phyloP scores from a whole-genome alignment of 2,329 filamentous ascomycete species.

The Cladosporium oxysporum region DNA sequence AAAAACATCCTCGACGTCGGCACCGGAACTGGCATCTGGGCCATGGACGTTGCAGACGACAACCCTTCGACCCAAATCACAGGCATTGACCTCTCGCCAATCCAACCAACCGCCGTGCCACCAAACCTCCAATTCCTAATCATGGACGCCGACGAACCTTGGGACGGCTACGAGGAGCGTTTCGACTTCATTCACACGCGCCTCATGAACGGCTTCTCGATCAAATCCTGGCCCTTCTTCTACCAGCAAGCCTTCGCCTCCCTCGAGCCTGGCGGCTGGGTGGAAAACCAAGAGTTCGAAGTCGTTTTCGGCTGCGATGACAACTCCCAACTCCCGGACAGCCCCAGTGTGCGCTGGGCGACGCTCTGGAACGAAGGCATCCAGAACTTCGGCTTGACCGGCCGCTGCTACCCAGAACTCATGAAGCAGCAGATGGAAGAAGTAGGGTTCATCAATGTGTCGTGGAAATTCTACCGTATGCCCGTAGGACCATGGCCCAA shows the following conservation, averaged over 20 bases:
- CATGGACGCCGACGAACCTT: constrained; percentile 29
- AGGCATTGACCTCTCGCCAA: constrained; percentile 32
- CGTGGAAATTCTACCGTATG: constrained; percentile 32
- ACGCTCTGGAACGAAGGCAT: constrained; percentile 30
- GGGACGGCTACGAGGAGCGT: constrained; percentile 25
- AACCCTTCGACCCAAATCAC: constrained; percentile 28
- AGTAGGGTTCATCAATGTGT: constrained; percentile 38
- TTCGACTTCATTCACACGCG: constrained; percentile 37
- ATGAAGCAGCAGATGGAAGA: constrained; percentile 40
- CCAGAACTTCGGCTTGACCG: constrained; percentile 28
- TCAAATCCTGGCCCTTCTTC: constrained; percentile 33
- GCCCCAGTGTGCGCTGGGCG: constrained; percentile 27
- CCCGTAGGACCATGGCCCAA: constrained; percentile 34
- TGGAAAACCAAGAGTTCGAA: constrained; percentile 44
- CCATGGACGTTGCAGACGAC: constrained; percentile 38
- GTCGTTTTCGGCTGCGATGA: constrained; percentile 32
- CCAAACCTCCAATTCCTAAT: constrained; percentile 32
- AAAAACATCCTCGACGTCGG: constrained; percentile 25
- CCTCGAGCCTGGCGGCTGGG: constrained; percentile 40
- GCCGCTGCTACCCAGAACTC: constrained; percentile 29
- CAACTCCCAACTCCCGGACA: constrained; percentile 36
- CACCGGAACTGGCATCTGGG: constrained; percentile 34
- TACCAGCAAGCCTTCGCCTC: constrained; percentile 29
- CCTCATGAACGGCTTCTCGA: constrained; percentile 31
- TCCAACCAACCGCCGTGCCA: constrained; percentile 32